A percentile compares a stretch with the other conserved stretches of the same genome.
These are phyloP conservation scores for Xylaria multiplex DNA, from an alignment of 2,329 filamentous ascomycete species.

Conservation along the genomic window DNA sequence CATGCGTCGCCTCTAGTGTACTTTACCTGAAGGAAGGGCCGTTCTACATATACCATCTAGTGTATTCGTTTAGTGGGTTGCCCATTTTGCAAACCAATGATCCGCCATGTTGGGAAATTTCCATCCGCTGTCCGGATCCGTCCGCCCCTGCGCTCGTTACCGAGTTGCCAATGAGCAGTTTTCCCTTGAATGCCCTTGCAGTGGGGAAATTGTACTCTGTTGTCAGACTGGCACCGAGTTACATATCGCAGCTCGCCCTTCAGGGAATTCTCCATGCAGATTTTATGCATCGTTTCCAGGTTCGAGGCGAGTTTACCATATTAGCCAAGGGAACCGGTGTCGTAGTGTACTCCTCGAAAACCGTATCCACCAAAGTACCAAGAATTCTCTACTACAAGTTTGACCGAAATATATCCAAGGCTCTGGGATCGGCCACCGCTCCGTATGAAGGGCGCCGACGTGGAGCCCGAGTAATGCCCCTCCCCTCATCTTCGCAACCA, in stretches of 20 bases:
- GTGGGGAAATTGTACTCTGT: constrained; percentile 17
- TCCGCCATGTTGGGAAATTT: constrained; percentile 17
- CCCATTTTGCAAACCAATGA: constrained; percentile 2
- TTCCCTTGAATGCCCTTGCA: neutral
- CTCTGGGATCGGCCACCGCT: constrained; percentile 32
- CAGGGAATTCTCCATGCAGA: constrained; percentile 25
- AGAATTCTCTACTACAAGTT: constrained; percentile 18
- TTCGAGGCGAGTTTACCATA: constrained; percentile 20
- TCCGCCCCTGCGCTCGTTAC: constrained; percentile 18
- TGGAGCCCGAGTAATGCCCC: constrained; percentile 36
- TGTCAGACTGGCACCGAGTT: constrained; percentile 21
- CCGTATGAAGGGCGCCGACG: constrained; percentile 31
- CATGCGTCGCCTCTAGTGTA: neutral
- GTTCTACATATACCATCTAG: neutral
- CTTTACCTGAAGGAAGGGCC: neutral
- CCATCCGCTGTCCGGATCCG: constrained; percentile 16
- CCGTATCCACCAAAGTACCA: constrained; percentile 8
- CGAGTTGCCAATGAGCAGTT: constrained; percentile 13
- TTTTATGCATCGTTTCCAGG: constrained; percentile 31
- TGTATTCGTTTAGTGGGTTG: neutral
- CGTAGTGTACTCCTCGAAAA: constrained; percentile 7
- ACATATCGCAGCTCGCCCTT: constrained; percentile 7
- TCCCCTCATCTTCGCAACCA: constrained; percentile 22
- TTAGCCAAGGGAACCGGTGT: constrained; percentile 22
- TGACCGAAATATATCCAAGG: constrained; percentile 28